Evolutionary conservation across 2,329 filamentous ascomycete genomes (phyloP).

Genomic region (Aspergillus sp.): DNA sequence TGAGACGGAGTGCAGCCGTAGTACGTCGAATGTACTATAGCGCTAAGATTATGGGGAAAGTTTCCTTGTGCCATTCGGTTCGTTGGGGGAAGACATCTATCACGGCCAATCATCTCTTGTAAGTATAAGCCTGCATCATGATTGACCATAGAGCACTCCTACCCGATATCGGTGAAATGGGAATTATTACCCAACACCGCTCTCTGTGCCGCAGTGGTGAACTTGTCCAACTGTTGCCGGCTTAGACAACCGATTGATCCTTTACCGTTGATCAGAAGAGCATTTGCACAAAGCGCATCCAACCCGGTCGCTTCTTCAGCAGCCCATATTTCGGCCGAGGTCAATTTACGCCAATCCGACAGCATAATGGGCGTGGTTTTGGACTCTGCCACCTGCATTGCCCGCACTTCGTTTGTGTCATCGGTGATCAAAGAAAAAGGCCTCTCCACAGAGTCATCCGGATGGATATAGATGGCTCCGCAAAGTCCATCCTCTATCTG

Average conservation of each 20-base stretch:
- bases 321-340: conserved; percentile 43
- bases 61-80: conserved; percentile 13
- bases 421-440: conserved; percentile 53
- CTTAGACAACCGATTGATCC: conserved; percentile 53
- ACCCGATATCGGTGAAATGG: conserved; percentile 21
- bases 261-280: conserved; percentile 60
- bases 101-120: conserved; percentile 1
- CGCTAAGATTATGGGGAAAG: conserved; percentile 19
- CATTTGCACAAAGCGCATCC: conserved; percentile 57
- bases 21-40: conserved; percentile 24
- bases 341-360: conserved; percentile 56
- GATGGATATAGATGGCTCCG: conserved; percentile 53
- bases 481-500: conserved; percentile 61
- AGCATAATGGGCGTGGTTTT: conserved; percentile 50
- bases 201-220: conserved; percentile 22
- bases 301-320: conserved; percentile 26
- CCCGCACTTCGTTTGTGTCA: conserved; percentile 32
- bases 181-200: conserved; percentile 9
- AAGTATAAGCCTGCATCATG: too few species aligned
- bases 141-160: background rate
- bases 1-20: conserved; percentile 47
- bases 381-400: conserved; percentile 51
- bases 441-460: conserved; percentile 32
- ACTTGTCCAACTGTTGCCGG: conserved; percentile 41
- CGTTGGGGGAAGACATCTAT: conserved; percentile 19